Base-by-base conservation (phyloP, 179 eudicot species). In the Actinidia polygama region DNA sequence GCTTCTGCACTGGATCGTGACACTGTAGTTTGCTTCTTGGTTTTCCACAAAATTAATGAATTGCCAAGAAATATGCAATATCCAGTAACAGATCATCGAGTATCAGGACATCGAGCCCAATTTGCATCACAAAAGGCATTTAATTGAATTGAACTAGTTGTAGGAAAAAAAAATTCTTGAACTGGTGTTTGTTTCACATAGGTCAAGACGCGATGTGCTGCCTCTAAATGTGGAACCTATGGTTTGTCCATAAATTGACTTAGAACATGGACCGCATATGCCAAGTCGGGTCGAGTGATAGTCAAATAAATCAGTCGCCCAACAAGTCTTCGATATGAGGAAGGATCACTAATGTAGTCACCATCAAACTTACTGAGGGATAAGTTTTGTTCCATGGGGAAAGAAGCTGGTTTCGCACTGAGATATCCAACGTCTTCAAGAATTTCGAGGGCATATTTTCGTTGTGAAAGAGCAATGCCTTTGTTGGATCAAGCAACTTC, bases 121-220 rank as follows among this genome's bases (percentile, higher is more conserved):
- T 58, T 9, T 58, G 62, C 62, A 58, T 70, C 82, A 53, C 73
- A 69, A 69, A 69, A 40, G 1, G 73, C 73, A 69, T 36, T 69
- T 69, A 69, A 69, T 1, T 69, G 50, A 15, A 69, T 40, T 69
- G 50, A 44, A 5, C 50, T 69, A 10, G 10, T 44, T 0, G 73
- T 50, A 0, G 23, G 40, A 73, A 80, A 61, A 7, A 80, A 23
- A 67, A 19, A 0, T 8, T 9, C 62, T 58, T 58, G 62, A 7
- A 12, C 62, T 0, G 19, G 18, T 58, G 62, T 58, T 58, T 58
- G 62, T 58, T 58, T 58, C 62, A 75, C 3, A 12, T 64, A 75
- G 8, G 50, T 59, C 1, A 80, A 55, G 15, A 84, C 77, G 4
- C 57, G 62, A 4, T 58, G 62, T 0, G 62, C 6, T 58, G 62